phyloP scores from a whole-genome alignment of 306 rosid genomes.

The Rosa multiflora region DNA sequence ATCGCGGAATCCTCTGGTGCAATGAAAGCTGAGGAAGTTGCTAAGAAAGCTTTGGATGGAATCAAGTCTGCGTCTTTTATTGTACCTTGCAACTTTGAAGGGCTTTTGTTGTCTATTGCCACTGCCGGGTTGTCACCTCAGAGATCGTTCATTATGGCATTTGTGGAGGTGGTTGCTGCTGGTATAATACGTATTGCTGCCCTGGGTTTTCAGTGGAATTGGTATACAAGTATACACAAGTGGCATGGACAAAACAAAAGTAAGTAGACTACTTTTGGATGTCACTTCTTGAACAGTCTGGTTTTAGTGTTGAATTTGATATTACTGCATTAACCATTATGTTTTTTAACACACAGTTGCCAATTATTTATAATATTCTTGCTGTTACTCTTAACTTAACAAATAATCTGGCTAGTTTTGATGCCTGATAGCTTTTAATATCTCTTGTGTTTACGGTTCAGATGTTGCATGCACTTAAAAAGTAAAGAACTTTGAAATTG shows the following conservation, averaged over 20 bases:
- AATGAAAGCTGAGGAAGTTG: slow-evolving; percentile 87
- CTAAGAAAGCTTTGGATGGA: slow-evolving; percentile 71
- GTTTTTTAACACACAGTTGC: neutral
- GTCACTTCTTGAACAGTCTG: neutral
- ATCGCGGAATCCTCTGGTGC: slow-evolving; percentile 64
- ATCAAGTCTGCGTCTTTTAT: slow-evolving; percentile 67
- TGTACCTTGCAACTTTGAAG: slow-evolving; percentile 81
- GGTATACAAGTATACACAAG: slow-evolving; percentile 76
- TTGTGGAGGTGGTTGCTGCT: slow-evolving; percentile 62
- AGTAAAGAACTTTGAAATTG: neutral
- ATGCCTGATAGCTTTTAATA: neutral
- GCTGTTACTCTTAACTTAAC: neutral
- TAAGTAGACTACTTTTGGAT: slow-evolving; percentile 24
- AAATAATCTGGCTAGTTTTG: neutral
- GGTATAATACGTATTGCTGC: slow-evolving; percentile 56
- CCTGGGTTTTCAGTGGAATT: slow-evolving; percentile 72
- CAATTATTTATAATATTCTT: neutral
- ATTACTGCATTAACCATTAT: neutral
- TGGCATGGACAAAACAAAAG: slow-evolving; percentile 54
- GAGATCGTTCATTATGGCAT: slow-evolving; percentile 80
- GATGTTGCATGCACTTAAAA: neutral
- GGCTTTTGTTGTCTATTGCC: slow-evolving; percentile 56
- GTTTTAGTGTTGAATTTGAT: neutral
- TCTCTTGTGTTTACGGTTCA: neutral
- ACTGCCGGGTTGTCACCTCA: slow-evolving; percentile 91